Evolutionary conservation across 768 basidiomycete genomes (phyloP), one percentile per base, ranked within the genome.

Genomic region (Gymnopilus dilepis): DNA sequence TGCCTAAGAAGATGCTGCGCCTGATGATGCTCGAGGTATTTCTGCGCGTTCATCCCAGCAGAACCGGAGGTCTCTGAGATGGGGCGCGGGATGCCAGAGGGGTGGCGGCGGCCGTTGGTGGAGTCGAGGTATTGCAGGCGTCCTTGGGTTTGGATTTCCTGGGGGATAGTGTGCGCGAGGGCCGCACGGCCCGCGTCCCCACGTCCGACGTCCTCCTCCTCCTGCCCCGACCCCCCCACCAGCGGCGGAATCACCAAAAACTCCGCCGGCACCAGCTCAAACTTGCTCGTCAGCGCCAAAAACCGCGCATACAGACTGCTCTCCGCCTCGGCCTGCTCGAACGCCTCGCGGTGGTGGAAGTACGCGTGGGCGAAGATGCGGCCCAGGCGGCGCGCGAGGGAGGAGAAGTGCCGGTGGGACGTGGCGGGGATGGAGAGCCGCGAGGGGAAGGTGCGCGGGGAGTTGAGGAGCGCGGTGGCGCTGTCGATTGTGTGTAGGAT

Each of bases 321-420:
- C 75, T 97, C 95, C 6, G 88, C 92, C 76, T 96, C 94, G 30
- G 90, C 90, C 71, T 93, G 91, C 66, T 93, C 90, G 72, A 97
- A 97, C 0, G 87, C 86, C 71, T 95, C 95, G 64, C 93, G 89
- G 74, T 97, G 95, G 72, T 95, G 94, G 77, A 90, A 96, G 80
- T 95, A 98, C 1, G 95, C 95, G 74, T 99, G 97, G 0, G 94
- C 93, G 71, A 99, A 98, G 64, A 98, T 95, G 37, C 97, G 88
- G 1, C 95, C 95, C 1, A 99, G 86, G 13, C 97, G 88, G 0
- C 97, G 87, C 19, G 94, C 93, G 22, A 97, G 88, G 15, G 92
- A 94, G 51, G 90, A 83, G 73, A 96, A 97, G 74, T 95, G 94
- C n/a, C 91, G 85, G 63, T 89, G 84, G 0, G 94, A 97, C 2